phyloP scores from a whole-genome alignment of 169 alveolate species.

The Toxoplasma gondii region DNA sequence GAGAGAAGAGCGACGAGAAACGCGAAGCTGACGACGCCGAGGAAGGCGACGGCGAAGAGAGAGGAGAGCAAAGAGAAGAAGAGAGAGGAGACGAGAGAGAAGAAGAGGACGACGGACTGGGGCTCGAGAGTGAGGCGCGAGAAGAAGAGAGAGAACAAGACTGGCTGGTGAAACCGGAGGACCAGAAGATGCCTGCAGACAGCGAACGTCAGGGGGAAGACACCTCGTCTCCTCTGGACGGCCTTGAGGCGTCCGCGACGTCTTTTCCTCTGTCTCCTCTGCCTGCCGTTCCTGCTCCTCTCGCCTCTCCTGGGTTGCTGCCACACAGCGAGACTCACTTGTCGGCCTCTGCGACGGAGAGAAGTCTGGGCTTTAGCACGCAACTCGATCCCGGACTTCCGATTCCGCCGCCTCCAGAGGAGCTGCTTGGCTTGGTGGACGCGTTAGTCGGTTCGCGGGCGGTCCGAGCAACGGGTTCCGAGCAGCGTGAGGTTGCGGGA shows the following conservation, averaged over 20 bases:
- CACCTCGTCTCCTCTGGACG: no score
- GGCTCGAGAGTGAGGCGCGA: not conserved
- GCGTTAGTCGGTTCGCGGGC: no score
- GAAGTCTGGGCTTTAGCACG: not conserved
- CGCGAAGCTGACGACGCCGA: not conserved
- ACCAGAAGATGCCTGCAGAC: no score
- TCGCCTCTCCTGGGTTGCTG: no score
- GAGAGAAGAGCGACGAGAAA: not conserved
- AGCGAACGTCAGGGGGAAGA: no score
- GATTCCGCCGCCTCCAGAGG: not conserved
- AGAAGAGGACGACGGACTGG: slow-evolving; percentile 26
- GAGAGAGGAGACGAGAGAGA: not conserved
- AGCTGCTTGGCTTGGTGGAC: not conserved
- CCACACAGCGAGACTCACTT: no score
- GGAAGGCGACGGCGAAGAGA: not conserved
- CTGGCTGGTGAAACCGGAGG: not conserved
- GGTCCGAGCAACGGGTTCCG: no score
- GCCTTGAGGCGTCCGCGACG: no score
- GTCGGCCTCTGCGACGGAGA: no score
- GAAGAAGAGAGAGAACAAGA: not conserved
- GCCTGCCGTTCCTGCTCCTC: not conserved
- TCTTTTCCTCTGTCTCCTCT: no score
- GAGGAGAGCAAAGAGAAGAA: not conserved
- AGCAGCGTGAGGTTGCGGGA: no score
- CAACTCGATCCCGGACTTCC: not conserved